Percentiles rank a stretch among this genome's conserved stretches.
phyloP scores from a whole-genome alignment of 2,329 filamentous ascomycete species.

The Acrocalymma vagum region DNA sequence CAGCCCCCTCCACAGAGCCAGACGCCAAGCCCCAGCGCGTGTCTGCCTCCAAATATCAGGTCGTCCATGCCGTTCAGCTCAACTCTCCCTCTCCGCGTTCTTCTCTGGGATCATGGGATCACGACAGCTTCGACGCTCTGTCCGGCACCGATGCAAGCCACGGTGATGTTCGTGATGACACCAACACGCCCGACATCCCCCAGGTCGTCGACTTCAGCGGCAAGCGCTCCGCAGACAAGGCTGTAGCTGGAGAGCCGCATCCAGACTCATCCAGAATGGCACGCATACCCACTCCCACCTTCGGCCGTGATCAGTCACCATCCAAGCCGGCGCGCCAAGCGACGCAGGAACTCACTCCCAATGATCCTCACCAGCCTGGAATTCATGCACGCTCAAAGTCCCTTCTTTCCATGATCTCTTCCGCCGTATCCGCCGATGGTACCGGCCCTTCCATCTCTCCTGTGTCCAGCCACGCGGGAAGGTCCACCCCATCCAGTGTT shows the following conservation, averaged over 20 bases:
- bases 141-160: slow-evolving; percentile 34
- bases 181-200: slow-evolving; percentile 36
- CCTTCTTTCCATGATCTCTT: slow-evolving; percentile 46
- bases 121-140: slow-evolving; percentile 31
- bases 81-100: slow-evolving; percentile 36
- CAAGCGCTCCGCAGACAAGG: no score
- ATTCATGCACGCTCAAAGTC: slow-evolving; percentile 40
- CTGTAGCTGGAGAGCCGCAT: no score
- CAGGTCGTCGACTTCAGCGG: slow-evolving; percentile 15
- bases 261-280: no score
- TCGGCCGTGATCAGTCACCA: slow-evolving; percentile 8
- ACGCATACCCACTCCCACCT: no score
- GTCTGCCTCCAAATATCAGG: slow-evolving; percentile 31
- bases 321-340: slow-evolving; percentile 16
- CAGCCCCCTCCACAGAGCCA: slow-evolving; percentile 9
- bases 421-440: slow-evolving; percentile 41
- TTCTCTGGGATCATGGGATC: slow-evolving; percentile 42
- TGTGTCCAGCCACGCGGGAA: slow-evolving; percentile 32
- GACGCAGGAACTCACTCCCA: slow-evolving; percentile 20
- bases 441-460: slow-evolving; percentile 39
- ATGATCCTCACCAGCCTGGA: slow-evolving; percentile 18
- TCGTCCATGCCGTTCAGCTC: slow-evolving; percentile 43
- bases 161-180: slow-evolving; percentile 35
- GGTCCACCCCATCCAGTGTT: slow-evolving; percentile 40
- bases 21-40: slow-evolving; percentile 24